Percentiles rank a stretch among this genome's conserved stretches.
Evolutionary conservation across 257 asterid species (phyloP).

Genomic region (Nicotiana obtusifolia): DNA sequence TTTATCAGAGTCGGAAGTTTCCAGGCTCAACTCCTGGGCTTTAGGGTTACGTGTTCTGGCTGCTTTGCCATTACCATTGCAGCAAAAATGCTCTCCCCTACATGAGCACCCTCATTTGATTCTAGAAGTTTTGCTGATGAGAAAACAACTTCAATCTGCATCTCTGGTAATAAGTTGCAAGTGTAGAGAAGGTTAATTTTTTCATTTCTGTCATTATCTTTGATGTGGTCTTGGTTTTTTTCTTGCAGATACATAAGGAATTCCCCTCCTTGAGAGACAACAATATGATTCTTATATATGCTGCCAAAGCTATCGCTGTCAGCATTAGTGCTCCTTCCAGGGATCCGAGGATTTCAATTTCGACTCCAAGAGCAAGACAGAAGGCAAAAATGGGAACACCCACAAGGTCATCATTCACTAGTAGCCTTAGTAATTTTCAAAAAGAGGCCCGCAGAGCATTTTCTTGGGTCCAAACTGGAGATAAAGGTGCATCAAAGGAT

Average conservation of each 20-base stretch:
- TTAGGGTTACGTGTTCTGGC: slow-evolving; percentile 96
- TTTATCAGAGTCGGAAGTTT: slow-evolving; percentile 78
- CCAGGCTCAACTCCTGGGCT: slow-evolving; percentile 95
- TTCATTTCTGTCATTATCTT: neutral
- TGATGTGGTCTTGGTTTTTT: slow-evolving; percentile 7
- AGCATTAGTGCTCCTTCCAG: slow-evolving; percentile 74
- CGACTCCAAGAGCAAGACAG: slow-evolving; percentile 79
- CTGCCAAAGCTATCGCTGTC: slow-evolving; percentile 84
- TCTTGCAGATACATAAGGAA: slow-evolving; percentile 73
- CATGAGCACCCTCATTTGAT: slow-evolving; percentile 96
- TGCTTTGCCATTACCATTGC: slow-evolving; percentile 95
- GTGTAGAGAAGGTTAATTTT: neutral
- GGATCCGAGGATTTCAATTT: slow-evolving; percentile 61
- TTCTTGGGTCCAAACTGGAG: slow-evolving; percentile 92
- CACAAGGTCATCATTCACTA: slow-evolving; percentile 67
- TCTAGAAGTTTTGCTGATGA: slow-evolving; percentile 91
- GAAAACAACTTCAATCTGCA: slow-evolving; percentile 96
- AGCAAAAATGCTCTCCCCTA: slow-evolving; percentile 90
- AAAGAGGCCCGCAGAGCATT: slow-evolving; percentile 98
- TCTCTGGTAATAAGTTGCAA: slow-evolving; percentile 54
- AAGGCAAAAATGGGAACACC: slow-evolving; percentile 69
- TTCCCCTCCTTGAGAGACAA: slow-evolving; percentile 86
- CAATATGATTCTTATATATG: slow-evolving; percentile 64
- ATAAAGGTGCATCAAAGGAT: slow-evolving; percentile 69
- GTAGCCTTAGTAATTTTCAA: slow-evolving; percentile 84